Evolutionary conservation across 495 filamentous ascomycete species (phyloP).

Genomic region (Penicillium desertorum): DNA sequence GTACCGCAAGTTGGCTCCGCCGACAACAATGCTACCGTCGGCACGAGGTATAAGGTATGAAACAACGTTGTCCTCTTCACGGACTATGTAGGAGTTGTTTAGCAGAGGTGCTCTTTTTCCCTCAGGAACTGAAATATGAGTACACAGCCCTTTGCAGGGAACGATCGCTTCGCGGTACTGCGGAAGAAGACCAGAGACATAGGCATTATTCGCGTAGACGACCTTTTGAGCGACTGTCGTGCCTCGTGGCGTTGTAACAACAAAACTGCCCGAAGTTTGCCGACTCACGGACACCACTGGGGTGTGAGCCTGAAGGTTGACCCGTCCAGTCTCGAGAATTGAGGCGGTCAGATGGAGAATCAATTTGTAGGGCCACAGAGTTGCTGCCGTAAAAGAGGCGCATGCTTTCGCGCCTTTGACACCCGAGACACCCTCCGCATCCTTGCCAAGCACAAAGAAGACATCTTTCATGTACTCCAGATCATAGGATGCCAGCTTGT

Average conservation of each 20-base stretch:
- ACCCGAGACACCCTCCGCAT: slow-evolving; percentile 34
- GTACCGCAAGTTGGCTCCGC: slow-evolving; percentile 49
- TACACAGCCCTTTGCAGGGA: slow-evolving; percentile 55
- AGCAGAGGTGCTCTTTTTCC: slow-evolving; percentile 49
- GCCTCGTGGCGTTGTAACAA: slow-evolving; percentile 55
- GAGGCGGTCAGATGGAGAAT: slow-evolving; percentile 52
- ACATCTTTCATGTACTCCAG: slow-evolving; percentile 36
- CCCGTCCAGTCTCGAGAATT: slow-evolving; percentile 47
- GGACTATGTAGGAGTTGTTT: slow-evolving; percentile 36
- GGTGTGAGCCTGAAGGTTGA: slow-evolving; percentile 65
- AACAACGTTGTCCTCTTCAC: slow-evolving; percentile 27
- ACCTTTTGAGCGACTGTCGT: slow-evolving; percentile 53
- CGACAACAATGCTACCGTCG: slow-evolving; percentile 72
- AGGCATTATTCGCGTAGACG: slow-evolving; percentile 72
- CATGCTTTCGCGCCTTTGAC: slow-evolving; percentile 37
- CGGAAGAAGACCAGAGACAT: slow-evolving; percentile 58
- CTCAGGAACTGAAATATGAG: slow-evolving; percentile 62
- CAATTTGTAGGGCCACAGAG: slow-evolving; percentile 65
- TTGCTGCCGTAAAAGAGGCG: slow-evolving; percentile 51
- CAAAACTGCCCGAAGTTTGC: slow-evolving; percentile 39
- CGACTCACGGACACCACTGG: slow-evolving; percentile 44
- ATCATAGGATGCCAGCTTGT: slow-evolving; percentile 21
- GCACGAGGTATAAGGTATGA: slow-evolving; percentile 66
- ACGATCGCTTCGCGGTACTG: slow-evolving; percentile 61
- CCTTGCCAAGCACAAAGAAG: slow-evolving; percentile 27